A percentile compares a stretch with the other conserved stretches of the same genome.
Evolutionary conservation across 192 early-diverging fungal genomes (phyloP).

Genomic region (Coemansia sp.): DNA sequence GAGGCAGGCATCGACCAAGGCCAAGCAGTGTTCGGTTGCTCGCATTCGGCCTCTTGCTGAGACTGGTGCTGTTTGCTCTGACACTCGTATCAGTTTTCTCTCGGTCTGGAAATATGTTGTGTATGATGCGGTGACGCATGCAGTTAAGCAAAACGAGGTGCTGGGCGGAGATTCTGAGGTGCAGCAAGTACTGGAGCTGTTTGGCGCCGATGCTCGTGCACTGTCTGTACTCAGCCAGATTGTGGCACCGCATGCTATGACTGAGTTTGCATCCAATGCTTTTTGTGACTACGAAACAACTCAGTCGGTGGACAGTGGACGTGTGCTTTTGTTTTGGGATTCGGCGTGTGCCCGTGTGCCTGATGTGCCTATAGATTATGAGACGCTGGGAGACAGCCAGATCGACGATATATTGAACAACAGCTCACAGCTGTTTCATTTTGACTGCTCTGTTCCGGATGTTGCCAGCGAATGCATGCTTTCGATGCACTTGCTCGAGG

Average conservation of each 20-base stretch:
- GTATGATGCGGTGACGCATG: not conserved
- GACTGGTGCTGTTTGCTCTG: not conserved
- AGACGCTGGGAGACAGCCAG: not conserved
- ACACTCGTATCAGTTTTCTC: not conserved
- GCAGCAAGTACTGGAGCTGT: not conserved
- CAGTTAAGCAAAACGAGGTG: not conserved
- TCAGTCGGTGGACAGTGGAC: too few species aligned
- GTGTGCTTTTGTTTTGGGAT: not conserved
- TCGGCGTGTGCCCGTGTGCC: not conserved
- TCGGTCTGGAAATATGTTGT: not conserved
- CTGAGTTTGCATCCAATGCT: not conserved
- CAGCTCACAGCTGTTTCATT: constrained; percentile 21
- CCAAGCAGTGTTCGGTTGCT: not conserved
- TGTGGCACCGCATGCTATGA: not conserved
- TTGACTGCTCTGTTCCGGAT: constrained; percentile 1
- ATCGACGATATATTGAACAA: constrained; percentile 16
- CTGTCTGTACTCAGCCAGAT: not conserved
- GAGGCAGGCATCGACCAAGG: not conserved
- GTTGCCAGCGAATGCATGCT: constrained; percentile 4
- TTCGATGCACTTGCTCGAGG: constrained; percentile 24
- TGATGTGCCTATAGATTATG: not conserved
- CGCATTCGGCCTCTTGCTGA: constrained; percentile 1
- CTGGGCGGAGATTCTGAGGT: not conserved
- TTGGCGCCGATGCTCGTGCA: not conserved
- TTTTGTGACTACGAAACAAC: not conserved